Percentiles rank a stretch among this genome's conserved stretches.
These are phyloP conservation scores for Solanum virginianum DNA, from an alignment of 257 asterid genomes.

Conservation along the genomic window DNA sequence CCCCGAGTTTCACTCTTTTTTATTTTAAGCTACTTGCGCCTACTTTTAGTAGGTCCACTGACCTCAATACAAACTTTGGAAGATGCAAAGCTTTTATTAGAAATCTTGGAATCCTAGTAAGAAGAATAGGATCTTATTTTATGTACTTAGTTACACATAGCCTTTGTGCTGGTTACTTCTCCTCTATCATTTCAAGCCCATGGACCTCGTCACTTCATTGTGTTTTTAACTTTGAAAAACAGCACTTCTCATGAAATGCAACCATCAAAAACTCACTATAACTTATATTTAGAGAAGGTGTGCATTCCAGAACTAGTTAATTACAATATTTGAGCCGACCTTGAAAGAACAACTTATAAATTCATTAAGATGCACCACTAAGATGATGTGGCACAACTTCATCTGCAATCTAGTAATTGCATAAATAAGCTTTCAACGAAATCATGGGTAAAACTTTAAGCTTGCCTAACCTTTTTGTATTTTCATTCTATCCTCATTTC, in stretches of 20 bases:
- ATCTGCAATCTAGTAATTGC: background rate
- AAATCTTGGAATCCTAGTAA: background rate
- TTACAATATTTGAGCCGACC: background rate
- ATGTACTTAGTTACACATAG: background rate
- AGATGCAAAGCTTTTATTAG: background rate
- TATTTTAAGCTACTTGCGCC: background rate
- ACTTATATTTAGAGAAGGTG: background rate
- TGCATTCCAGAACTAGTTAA: background rate
- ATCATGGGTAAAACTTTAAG: background rate
- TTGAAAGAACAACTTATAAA: background rate
- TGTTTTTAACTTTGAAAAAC: background rate
- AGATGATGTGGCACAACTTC: background rate
- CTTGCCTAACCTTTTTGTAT: background rate
- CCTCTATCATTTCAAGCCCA: background rate
- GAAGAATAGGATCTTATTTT: background rate
- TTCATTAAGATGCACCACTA: background rate
- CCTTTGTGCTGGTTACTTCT: background rate
- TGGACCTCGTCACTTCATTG: background rate
- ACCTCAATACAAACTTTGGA: background rate
- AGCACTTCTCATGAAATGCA: background rate
- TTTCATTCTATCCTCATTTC: background rate
- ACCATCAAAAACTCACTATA: background rate
- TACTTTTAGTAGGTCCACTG: background rate
- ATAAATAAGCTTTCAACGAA: background rate
- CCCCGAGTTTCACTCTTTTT: background rate